Percentiles rank a stretch among this genome's conserved stretches.
These are phyloP conservation scores for Fusarium sp. DNA, from an alignment of 2,329 filamentous ascomycete species.

Conservation along the genomic window DNA sequence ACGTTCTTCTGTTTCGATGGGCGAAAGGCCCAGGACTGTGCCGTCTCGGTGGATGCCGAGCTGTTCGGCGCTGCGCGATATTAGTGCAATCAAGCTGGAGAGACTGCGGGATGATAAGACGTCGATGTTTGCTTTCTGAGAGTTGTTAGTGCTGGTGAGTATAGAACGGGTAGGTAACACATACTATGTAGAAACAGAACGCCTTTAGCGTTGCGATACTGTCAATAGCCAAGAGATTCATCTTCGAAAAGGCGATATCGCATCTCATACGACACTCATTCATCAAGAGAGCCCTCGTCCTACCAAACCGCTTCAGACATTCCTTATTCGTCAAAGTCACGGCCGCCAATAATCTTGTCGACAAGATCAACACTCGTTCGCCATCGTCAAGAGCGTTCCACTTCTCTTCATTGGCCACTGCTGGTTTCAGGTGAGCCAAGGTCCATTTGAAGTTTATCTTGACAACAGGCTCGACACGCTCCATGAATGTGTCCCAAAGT, in stretches of 20 bases:
- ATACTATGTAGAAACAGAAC: conserved; percentile 12
- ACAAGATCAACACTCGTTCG: neutral
- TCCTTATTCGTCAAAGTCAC: conserved; percentile 3
- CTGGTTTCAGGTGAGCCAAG: neutral
- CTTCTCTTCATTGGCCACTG: neutral
- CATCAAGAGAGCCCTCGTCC: neutral
- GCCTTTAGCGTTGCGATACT: conserved; percentile 8
- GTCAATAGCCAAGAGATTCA: conserved; percentile 3
- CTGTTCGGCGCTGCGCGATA: conserved; percentile 18
- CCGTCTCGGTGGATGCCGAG: conserved; percentile 27
- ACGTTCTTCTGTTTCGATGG: conserved; percentile 21
- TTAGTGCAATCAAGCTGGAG: conserved; percentile 6
- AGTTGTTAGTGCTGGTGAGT: neutral
- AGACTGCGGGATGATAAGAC: neutral
- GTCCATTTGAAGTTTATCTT: conserved; percentile 32
- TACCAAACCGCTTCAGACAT: neutral
- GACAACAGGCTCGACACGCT: conserved; percentile 15
- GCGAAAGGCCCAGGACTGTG: neutral
- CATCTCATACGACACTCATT: conserved; percentile 10
- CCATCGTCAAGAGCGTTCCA: conserved; percentile 1
- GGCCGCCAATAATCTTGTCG: conserved; percentile 9
- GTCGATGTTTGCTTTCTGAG: conserved; percentile 14
- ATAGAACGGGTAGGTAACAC: fast-evolving
- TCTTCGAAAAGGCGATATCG: conserved; percentile 16
- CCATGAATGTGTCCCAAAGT: conserved; percentile 15